Conservation (phyloP, 2,329 filamentous ascomycete genomes). For the Colletotrichum caudatum region DNA sequence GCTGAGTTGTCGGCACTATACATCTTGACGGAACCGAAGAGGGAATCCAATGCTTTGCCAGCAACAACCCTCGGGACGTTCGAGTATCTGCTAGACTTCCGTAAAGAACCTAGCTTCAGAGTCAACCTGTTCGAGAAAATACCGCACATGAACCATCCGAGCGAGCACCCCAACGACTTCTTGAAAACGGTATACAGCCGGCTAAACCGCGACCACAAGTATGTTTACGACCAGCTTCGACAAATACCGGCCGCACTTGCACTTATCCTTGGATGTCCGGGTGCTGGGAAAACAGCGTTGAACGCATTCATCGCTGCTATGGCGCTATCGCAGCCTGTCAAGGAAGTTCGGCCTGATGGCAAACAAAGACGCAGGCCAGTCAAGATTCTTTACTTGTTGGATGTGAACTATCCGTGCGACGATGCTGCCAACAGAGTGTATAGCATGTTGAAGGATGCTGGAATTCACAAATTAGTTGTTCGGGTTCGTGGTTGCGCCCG, state of each 20-base stretch:
- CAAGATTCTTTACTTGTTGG: conserved; percentile 58
- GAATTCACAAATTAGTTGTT: conserved; percentile 47
- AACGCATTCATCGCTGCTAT: conserved; percentile 57
- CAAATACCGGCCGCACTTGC: conserved; percentile 57
- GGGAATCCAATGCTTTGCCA: not conserved
- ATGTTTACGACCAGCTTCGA: conserved; percentile 51
- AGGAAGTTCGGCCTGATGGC: not conserved
- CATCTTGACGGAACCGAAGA: conserved; percentile 24
- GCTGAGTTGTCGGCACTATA: conserved; percentile 26
- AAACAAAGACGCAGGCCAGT: conserved; percentile 39
- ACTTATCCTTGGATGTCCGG: conserved; percentile 61
- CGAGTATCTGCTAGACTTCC: conserved; percentile 34
- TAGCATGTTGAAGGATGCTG: conserved; percentile 51
- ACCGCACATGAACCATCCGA: conserved; percentile 34
- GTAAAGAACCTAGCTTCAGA: conserved; percentile 13
- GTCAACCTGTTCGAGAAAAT: conserved; percentile 34
- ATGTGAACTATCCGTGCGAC: conserved; percentile 61
- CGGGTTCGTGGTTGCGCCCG: conserved; percentile 37
- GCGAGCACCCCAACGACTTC: conserved; percentile 6
- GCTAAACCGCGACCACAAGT: conserved; percentile 55
- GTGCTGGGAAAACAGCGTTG: conserved; percentile 62
- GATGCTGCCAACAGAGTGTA: conserved; percentile 59
- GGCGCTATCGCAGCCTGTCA: conserved; percentile 42
- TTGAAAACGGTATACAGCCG: conserved; percentile 10
- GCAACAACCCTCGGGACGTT: conserved; percentile 12